Evolutionary conservation across 2,329 filamentous ascomycete genomes (phyloP).

Genomic region (Lachnellula hyalina): DNA sequence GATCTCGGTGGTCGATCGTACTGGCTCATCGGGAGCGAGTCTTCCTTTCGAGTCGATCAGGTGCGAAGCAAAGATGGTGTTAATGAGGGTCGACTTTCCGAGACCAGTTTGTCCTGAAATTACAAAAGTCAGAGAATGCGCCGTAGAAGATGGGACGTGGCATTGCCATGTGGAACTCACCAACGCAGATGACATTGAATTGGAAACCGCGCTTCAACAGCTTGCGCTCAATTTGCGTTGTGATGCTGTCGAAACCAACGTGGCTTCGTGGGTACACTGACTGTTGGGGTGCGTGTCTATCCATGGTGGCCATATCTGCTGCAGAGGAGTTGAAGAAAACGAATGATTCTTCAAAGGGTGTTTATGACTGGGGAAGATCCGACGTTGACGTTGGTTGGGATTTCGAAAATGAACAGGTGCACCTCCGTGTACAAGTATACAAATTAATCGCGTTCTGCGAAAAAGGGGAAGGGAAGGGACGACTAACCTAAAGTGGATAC

Average conservation of each 20-base stretch:
- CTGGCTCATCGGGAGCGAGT: slow-evolving; percentile 83
- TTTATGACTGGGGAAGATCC: not conserved
- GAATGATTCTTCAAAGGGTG: slow-evolving; percentile 1
- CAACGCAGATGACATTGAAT: slow-evolving; percentile 99
- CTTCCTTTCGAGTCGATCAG: slow-evolving; percentile 98
- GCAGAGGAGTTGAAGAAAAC: slow-evolving; percentile 7
- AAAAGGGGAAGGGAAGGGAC: not conserved
- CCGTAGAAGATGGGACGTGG: not conserved
- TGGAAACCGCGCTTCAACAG: slow-evolving; percentile 99
- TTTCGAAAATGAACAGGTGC: not conserved
- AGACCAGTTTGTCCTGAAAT: slow-evolving; percentile 87
- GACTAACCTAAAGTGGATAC: slow-evolving; percentile 19
- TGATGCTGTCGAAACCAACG: slow-evolving; percentile 99
- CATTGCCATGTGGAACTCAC: slow-evolving; percentile 52
- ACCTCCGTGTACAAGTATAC: too few species aligned
- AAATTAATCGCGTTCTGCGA: slow-evolving; percentile 3
- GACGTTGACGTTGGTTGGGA: not conserved
- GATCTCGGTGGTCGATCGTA: slow-evolving; percentile 95
- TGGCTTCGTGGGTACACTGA: slow-evolving; percentile 83
- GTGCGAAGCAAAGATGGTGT: slow-evolving; percentile 99
- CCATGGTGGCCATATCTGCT: slow-evolving; percentile 30
- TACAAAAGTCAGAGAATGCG: slow-evolving; percentile 20
- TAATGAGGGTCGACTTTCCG: slow-evolving; percentile 98
- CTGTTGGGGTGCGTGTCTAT: slow-evolving; percentile 29
- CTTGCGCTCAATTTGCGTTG: slow-evolving; percentile 98